Evolutionary conservation across 2,329 filamentous ascomycete genomes (phyloP).

Genomic region (Ceratocystiopsis sp.): DNA sequence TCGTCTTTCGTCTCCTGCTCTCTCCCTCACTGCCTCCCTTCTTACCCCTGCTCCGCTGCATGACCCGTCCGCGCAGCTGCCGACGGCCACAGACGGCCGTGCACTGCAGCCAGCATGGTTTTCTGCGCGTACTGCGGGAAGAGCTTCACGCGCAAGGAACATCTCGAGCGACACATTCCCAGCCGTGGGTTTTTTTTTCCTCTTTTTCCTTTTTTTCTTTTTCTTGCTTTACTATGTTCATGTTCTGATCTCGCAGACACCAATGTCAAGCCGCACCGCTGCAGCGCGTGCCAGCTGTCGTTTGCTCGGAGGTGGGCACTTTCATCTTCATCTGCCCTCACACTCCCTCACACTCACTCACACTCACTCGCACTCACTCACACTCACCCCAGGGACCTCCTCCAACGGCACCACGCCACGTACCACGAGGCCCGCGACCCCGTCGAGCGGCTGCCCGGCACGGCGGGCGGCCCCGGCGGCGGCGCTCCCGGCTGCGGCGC

Average conservation of each 20-base stretch:
- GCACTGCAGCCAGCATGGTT: conserved; percentile 20
- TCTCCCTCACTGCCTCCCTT: no score
- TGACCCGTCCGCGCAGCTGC: no score
- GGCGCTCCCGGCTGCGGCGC: no score
- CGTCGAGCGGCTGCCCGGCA: conserved; percentile 26
- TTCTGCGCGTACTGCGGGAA: conserved; percentile 38
- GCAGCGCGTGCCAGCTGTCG: conserved; percentile 29
- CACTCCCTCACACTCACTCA: no score
- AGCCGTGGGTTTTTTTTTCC: conserved; percentile 21
- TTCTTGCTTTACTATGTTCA: background rate
- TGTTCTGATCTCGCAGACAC: conserved; percentile 23
- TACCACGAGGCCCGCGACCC: conserved; percentile 33
- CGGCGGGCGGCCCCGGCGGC: no score
- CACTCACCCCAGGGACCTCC: conserved; percentile 24
- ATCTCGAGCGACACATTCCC: conserved; percentile 37
- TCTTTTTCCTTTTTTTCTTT: conserved; percentile 7
- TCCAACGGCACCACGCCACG: conserved; percentile 32
- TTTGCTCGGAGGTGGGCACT: conserved; percentile 31
- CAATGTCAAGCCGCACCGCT: conserved; percentile 36
- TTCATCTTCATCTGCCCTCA: no score
- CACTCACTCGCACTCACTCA: conserved; percentile 3
- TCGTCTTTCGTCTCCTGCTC: conserved; percentile 1
- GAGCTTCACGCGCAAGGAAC: conserved; percentile 37
- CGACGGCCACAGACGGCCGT: conserved; percentile 8
- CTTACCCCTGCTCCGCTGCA: no score